These are phyloP conservation scores for Aureococcus anophagefferens DNA, from an alignment of 108 stramenopile genomes.

Conservation along the genomic window DNA sequence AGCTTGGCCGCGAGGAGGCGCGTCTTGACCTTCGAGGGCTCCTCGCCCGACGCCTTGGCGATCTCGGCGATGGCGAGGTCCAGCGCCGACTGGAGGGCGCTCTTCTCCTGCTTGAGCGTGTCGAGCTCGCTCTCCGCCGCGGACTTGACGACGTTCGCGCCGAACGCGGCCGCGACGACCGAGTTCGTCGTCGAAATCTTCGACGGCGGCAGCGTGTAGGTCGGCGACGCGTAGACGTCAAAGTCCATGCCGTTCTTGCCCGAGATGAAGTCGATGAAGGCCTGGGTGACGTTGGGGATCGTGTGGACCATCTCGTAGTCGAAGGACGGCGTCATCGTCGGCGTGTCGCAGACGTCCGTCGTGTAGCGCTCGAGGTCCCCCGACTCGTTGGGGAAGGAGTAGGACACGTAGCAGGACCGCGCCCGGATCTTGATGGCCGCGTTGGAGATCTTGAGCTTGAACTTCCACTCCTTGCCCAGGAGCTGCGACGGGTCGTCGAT, in stretches of 20 bases:
- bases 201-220: background rate
- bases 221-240: constrained; percentile 6
- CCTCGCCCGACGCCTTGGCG: background rate
- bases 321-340: constrained; percentile 16
- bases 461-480: constrained; percentile 49
- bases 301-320: constrained; percentile 21
- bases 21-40: background rate
- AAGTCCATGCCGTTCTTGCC: constrained; percentile 9
- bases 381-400: constrained; percentile 23
- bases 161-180: background rate
- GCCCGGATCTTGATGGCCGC: constrained; percentile 19
- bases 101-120: background rate
- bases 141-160: background rate
- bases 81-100: background rate
- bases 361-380: background rate
- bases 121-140: background rate
- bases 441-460: constrained; percentile 22
- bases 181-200: background rate
- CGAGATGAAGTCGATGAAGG: constrained; percentile 20
- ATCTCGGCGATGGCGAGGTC: background rate
- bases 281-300: constrained; percentile 20
- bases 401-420: constrained; percentile 18
- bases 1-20: background rate
- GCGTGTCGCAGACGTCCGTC: constrained; percentile 19
- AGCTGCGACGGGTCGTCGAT: constrained; percentile 39